A percentile compares a stretch with the other conserved stretches of the same genome.
phyloP scores from a whole-genome alignment of 169 alveolate species.

The Theileria equi region DNA sequence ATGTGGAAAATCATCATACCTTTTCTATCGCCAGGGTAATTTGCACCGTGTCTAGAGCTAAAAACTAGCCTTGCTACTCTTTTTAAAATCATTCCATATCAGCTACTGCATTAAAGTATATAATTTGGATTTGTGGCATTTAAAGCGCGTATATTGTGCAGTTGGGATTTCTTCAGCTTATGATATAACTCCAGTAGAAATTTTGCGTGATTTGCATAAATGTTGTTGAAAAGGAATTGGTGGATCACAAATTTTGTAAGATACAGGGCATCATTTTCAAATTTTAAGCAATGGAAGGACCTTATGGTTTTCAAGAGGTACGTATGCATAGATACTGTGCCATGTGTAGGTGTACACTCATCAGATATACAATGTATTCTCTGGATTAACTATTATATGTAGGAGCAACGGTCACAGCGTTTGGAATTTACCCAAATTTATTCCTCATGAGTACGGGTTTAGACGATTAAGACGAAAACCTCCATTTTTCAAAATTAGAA shows the following conservation, averaged over 20 bases:
- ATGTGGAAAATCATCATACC: too few species aligned
- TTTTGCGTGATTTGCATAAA: neutral
- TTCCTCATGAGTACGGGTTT: slow-evolving; percentile 57
- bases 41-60: neutral
- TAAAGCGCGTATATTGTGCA: too few species aligned
- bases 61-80: neutral
- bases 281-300: slow-evolving; percentile 62
- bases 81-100: neutral
- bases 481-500: slow-evolving; percentile 57
- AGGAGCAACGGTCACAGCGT: slow-evolving; percentile 59
- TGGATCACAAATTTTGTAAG: neutral
- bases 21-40: neutral
- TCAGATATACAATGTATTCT: neutral
- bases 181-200: too few species aligned
- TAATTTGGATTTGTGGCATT: too few species aligned
- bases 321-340: neutral
- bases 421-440: slow-evolving; percentile 54
- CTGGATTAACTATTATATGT: neutral
- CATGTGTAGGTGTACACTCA: neutral
- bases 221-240: neutral
- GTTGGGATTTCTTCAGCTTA: too few species aligned
- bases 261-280: slow-evolving; percentile 32
- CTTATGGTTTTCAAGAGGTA: slow-evolving; percentile 56
- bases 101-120: too few species aligned
- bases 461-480: slow-evolving; percentile 62